phyloP scores from a whole-genome alignment of 495 filamentous ascomycete species.

The Penicillium samsonianum region DNA sequence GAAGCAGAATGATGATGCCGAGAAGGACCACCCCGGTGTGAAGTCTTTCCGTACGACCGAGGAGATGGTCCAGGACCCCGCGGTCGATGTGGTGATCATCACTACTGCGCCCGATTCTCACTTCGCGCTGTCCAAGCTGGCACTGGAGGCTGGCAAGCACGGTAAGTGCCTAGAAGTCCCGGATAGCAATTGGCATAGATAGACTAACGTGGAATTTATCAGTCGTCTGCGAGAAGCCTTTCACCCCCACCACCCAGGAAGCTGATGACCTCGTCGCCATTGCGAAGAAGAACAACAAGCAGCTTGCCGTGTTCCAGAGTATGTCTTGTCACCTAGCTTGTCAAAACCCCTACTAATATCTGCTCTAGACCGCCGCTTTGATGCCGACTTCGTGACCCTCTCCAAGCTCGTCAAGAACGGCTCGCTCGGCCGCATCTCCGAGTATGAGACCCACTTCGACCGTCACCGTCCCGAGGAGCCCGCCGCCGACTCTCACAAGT shows the following conservation, averaged over 20 bases:
- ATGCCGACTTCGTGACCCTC: conserved; percentile 81
- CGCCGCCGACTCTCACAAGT: conserved; percentile 51
- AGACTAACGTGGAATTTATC: conserved; percentile 16
- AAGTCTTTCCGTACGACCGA: conserved; percentile 63
- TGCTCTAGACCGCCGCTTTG: conserved; percentile 68
- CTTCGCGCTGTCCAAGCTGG: conserved; percentile 62
- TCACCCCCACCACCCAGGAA: conserved; percentile 71
- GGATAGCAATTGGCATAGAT: not conserved
- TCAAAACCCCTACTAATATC: not conserved
- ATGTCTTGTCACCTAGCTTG: conserved; percentile 13
- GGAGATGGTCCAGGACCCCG: conserved; percentile 64
- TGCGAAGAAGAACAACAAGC: conserved; percentile 58
- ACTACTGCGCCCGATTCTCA: conserved; percentile 78
- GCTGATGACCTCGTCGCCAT: conserved; percentile 68
- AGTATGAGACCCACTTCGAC: conserved; percentile 85
- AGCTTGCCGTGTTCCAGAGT: conserved; percentile 85
- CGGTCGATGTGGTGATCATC: conserved; percentile 71
- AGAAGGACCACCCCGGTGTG: conserved; percentile 65
- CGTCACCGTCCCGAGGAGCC: conserved; percentile 64
- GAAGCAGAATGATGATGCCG: conserved; percentile 62
- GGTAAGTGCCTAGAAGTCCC: conserved; percentile 33
- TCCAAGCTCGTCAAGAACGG: conserved; percentile 57
- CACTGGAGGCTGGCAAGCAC: conserved; percentile 76
- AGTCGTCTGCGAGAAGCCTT: conserved; percentile 87
- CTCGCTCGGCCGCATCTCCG: conserved; percentile 66